These are phyloP conservation scores for Hordeum marinum DNA, from an alignment of 176 grass and related monocot genomes.

Conservation along the genomic window DNA sequence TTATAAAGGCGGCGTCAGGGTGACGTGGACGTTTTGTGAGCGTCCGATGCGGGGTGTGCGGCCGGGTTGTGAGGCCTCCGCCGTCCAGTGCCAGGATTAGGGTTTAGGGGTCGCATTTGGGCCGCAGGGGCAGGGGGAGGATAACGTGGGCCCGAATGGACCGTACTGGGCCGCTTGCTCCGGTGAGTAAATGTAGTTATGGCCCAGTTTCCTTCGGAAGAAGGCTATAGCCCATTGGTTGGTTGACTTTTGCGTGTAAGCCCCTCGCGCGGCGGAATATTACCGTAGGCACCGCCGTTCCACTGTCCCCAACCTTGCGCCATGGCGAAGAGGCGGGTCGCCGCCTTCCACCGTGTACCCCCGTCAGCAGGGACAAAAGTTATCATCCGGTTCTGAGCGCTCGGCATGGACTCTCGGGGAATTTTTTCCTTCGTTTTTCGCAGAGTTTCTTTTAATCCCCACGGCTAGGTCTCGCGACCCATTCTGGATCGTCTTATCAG, in stretches of 20 bases:
- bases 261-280: background rate
- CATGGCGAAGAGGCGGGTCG: background rate
- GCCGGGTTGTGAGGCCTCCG: background rate
- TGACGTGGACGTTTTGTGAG: background rate
- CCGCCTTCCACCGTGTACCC: background rate
- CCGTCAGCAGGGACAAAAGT: background rate
- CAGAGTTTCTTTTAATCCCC: background rate
- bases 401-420: background rate
- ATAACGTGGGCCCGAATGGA: background rate
- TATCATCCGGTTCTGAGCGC: background rate
- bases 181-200: background rate
- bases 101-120: conserved; percentile 29
- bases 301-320: background rate
- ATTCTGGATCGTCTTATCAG: background rate
- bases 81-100: conserved; percentile 33
- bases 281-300: background rate
- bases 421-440: background rate
- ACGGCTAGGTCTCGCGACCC: background rate
- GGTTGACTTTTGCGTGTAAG: background rate
- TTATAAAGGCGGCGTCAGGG: conserved; percentile 19
- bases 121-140: background rate
- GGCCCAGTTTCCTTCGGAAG: background rate
- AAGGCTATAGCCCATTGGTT: background rate
- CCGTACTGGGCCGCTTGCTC: background rate
- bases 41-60: conserved; percentile 19